Evolutionary conservation across 202 grass and related monocot genomes (phyloP).

Genomic region (Schoenoplectus triqueter): DNA sequence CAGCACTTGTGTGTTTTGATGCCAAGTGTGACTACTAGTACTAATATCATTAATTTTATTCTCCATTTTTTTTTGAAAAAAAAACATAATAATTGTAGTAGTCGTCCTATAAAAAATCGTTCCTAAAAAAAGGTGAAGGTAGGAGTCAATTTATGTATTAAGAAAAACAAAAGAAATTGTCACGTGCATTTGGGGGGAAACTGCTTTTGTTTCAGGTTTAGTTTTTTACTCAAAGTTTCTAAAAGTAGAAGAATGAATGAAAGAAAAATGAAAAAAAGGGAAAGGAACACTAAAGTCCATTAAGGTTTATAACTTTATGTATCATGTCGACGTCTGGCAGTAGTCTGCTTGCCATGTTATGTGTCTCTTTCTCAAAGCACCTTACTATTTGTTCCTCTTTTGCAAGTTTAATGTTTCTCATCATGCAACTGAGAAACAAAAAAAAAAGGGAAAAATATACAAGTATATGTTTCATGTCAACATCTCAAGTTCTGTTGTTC

Average conservation of each 20-base stretch:
- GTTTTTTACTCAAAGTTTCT: neutral
- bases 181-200: neutral
- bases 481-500: slow-evolving; percentile 4
- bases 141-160: slow-evolving; percentile 5
- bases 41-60: neutral
- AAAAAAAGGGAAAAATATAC: neutral
- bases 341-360: slow-evolving; percentile 32
- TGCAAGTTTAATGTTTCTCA: neutral
- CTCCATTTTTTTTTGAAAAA: neutral
- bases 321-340: slow-evolving; percentile 12
- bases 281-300: neutral
- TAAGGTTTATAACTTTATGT: neutral
- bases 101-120: too few species aligned
- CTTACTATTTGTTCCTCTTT: neutral
- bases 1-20: neutral
- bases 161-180: neutral
- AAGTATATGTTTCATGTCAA: neutral
- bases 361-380: slow-evolving; percentile 20
- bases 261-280: neutral
- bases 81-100: neutral
- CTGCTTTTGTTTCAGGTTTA: neutral
- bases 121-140: neutral
- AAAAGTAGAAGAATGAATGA: neutral
- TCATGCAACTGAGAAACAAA: slow-evolving; percentile 6
- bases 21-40: neutral